Conservation (phyloP, 306 rosid species). For the Vigna nakashimae region DNA sequence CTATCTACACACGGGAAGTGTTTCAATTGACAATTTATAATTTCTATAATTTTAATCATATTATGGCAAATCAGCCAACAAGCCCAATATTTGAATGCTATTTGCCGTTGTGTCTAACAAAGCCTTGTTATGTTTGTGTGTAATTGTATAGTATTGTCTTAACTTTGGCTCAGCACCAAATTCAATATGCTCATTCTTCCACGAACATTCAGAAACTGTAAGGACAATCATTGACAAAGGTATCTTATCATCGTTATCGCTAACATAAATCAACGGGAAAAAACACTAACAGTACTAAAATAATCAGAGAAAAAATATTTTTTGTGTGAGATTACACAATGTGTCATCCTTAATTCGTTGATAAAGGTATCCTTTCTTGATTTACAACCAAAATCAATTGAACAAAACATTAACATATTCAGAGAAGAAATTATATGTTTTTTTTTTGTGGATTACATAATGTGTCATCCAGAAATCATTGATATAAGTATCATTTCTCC, state of each 20-base stretch:
- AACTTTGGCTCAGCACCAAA: not conserved
- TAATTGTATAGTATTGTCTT: not conserved
- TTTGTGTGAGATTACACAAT: too few relatives aligned
- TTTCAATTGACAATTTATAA: not conserved
- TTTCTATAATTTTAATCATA: conserved; percentile 4
- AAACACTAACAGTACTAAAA: too few relatives aligned
- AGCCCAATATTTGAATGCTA: conserved; percentile 6
- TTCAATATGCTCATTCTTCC: not conserved
- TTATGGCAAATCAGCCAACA: not conserved
- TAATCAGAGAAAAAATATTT: too few relatives aligned
- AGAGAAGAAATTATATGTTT: not conserved
- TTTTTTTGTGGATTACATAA: not conserved
- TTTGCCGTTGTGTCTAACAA: not conserved
- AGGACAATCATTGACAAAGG: not conserved
- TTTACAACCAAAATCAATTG: conserved; percentile 16
- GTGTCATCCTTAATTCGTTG: too few relatives aligned
- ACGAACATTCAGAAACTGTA: not conserved
- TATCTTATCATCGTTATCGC: too few relatives aligned
- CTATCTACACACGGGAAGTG: conserved; percentile 10
- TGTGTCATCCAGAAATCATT: not conserved
- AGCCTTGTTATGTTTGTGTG: not conserved
- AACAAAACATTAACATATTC: not conserved
- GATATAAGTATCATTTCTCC: too few relatives aligned
- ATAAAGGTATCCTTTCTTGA: not conserved
- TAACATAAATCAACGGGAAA: too few relatives aligned